phyloP scores from a whole-genome alignment of 2,329 filamentous ascomycete species.

The Pyrenophora tritici-repentis region DNA sequence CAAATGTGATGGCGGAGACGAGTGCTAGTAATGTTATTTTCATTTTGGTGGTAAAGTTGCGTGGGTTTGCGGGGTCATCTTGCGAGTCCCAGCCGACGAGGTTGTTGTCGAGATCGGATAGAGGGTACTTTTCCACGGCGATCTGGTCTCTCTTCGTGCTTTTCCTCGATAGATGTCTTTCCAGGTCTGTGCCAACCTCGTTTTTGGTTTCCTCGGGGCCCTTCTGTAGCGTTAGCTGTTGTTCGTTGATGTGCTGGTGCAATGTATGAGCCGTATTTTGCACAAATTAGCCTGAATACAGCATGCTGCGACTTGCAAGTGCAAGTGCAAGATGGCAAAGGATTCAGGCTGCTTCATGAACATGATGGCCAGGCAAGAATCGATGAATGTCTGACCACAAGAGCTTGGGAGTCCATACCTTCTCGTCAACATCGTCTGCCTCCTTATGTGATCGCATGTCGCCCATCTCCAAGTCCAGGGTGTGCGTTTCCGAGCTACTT shows the following conservation, averaged over 20 bases:
- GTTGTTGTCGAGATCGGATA: conserved; percentile 41
- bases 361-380: not conserved
- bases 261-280: not conserved
- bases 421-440: conserved; percentile 1
- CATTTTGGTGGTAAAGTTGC: conserved; percentile 34
- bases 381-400: not conserved
- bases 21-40: conserved; percentile 39
- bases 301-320: not conserved
- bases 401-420: conserved; percentile 11
- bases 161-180: conserved; percentile 39
- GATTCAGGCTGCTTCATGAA: not conserved
- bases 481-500: conserved; percentile 28
- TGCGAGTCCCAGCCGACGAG: conserved; percentile 46
- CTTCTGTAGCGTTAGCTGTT: conserved; percentile 10
- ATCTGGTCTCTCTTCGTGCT: conserved; percentile 37
- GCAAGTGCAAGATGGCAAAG: not conserved
- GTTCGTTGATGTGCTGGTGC: not conserved
- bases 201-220: conserved; percentile 15
- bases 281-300: conserved; percentile 1
- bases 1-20: conserved; percentile 39
- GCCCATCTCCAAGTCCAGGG: conserved; percentile 27
- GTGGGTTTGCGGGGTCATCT: conserved; percentile 40
- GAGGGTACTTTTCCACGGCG: conserved; percentile 34
- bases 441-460: conserved; percentile 13
- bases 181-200: conserved; percentile 32